A percentile compares a stretch with the other conserved stretches of the same genome.
Evolutionary conservation across 2,329 filamentous ascomycete genomes (phyloP).

Genomic region (Didymella pomorum): DNA sequence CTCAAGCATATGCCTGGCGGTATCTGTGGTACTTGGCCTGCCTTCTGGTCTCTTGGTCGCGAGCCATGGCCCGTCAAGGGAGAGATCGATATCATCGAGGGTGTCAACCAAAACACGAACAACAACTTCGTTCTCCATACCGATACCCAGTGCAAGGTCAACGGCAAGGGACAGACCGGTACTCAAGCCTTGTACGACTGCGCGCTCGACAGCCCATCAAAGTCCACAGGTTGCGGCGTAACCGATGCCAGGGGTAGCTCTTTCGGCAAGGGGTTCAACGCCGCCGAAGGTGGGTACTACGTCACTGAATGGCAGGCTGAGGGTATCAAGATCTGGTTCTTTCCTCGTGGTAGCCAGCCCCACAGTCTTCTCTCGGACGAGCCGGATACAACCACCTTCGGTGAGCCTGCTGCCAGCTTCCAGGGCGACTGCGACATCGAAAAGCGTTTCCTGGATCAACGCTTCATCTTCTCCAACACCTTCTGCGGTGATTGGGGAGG

Average conservation of each 20-base stretch:
- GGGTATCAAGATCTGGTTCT: conserved; percentile 81
- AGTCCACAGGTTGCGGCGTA: conserved; percentile 54
- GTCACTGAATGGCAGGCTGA: conserved; percentile 69
- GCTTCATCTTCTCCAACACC: conserved; percentile 81
- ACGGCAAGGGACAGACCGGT: conserved; percentile 28
- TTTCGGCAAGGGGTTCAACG: conserved; percentile 63
- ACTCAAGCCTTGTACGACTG: conserved; percentile 25
- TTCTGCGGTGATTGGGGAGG: conserved; percentile 91
- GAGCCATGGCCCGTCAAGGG: conserved; percentile 39
- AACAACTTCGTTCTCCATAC: conserved; percentile 43
- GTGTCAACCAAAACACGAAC: conserved; percentile 38
- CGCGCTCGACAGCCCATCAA: conserved; percentile 26
- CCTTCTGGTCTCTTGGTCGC: conserved; percentile 43
- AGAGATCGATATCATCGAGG: conserved; percentile 49
- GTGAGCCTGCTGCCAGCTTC: conserved; percentile 72
- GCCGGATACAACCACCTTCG: conserved; percentile 72
- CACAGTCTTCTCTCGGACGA: conserved; percentile 63
- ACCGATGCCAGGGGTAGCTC: conserved; percentile 43
- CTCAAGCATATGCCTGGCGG: conserved; percentile 43
- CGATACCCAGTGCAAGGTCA: conserved; percentile 33
- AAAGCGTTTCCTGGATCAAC: conserved; percentile 71
- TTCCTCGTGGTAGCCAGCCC: conserved; percentile 69
- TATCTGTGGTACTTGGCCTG: conserved; percentile 46
- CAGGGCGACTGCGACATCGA: conserved; percentile 75
- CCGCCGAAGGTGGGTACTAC: conserved; percentile 53